Conservation (phyloP, 768 basidiomycete genomes). For the Exsudoporus frostii region DNA sequence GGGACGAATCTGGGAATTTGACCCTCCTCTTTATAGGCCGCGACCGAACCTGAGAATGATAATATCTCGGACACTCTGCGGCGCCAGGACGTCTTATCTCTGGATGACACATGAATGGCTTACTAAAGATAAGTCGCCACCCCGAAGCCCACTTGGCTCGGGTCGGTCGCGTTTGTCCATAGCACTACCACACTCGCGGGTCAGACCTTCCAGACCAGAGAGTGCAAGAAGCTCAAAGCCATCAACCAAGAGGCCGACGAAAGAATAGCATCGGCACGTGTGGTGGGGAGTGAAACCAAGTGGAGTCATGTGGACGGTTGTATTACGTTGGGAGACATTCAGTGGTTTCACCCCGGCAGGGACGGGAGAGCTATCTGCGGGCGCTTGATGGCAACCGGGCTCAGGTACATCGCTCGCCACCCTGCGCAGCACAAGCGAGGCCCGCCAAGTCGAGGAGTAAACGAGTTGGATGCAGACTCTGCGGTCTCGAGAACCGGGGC, state of each 20-base stretch:
- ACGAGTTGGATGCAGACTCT: too few species aligned
- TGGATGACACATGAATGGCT: not conserved
- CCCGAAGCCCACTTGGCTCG: too few species aligned
- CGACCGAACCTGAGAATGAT: constrained; percentile 4
- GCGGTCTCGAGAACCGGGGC: too few species aligned
- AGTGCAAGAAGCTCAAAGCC: too few species aligned
- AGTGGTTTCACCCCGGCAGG: not conserved
- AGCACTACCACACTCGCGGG: not conserved
- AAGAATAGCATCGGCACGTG: not conserved
- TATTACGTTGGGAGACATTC: not conserved
- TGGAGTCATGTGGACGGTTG: not conserved
- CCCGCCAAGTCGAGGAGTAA: not conserved
- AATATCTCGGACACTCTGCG: not conserved
- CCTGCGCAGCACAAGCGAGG: constrained; percentile 13
- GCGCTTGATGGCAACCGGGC: not conserved
- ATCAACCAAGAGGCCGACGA: too few species aligned
- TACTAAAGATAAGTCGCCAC: not conserved
- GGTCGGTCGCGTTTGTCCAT: too few species aligned
- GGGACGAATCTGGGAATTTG: constrained; percentile 8
- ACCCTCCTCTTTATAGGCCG: constrained; percentile 25
- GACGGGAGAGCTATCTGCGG: not conserved
- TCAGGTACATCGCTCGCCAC: constrained; percentile 17
- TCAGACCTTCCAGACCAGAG: too few species aligned
- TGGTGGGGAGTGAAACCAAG: too few species aligned
- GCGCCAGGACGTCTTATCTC: constrained; percentile 2